phyloP scores from a whole-genome alignment of 2,329 filamentous ascomycete genomes.

The Talaromyces sp. region DNA sequence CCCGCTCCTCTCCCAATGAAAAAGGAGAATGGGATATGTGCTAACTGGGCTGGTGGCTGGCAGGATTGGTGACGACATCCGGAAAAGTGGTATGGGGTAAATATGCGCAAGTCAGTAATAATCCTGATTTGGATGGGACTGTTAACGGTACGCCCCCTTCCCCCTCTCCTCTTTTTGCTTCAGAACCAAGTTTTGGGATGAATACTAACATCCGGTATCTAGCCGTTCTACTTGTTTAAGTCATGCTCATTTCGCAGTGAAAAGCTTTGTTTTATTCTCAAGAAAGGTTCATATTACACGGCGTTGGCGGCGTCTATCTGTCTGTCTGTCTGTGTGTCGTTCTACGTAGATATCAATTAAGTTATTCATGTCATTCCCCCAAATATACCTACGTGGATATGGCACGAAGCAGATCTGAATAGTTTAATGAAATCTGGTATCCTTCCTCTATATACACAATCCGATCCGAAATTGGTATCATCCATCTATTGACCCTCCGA shows the following conservation, averaged over 20 bases:
- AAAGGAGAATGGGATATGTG: background rate
- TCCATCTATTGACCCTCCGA: conserved; percentile 4
- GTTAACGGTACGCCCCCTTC: conserved; percentile 49
- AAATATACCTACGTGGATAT: background rate
- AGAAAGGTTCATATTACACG: background rate
- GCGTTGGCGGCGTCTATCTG: background rate
- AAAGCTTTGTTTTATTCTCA: background rate
- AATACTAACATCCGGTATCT: background rate
- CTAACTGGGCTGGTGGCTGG: background rate
- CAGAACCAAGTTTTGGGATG: background rate
- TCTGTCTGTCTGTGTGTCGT: background rate
- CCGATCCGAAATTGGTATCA: conserved; percentile 10
- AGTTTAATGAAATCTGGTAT: background rate
- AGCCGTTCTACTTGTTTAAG: conserved; percentile 20
- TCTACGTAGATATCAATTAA: background rate
- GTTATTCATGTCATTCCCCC: background rate
- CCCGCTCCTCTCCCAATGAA: background rate
- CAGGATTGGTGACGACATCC: conserved; percentile 79
- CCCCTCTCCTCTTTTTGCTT: background rate
- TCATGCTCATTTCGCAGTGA: background rate
- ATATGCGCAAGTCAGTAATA: conserved; percentile 67
- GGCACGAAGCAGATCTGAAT: background rate
- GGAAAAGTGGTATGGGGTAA: conserved; percentile 94
- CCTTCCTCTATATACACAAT: conserved; percentile 8
- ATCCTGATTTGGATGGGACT: conserved; percentile 61